A percentile compares a stretch with the other conserved stretches of the same genome.
These are phyloP conservation scores for Trametes gibbosa DNA, from an alignment of 768 basidiomycete genomes.

Conservation along the genomic window DNA sequence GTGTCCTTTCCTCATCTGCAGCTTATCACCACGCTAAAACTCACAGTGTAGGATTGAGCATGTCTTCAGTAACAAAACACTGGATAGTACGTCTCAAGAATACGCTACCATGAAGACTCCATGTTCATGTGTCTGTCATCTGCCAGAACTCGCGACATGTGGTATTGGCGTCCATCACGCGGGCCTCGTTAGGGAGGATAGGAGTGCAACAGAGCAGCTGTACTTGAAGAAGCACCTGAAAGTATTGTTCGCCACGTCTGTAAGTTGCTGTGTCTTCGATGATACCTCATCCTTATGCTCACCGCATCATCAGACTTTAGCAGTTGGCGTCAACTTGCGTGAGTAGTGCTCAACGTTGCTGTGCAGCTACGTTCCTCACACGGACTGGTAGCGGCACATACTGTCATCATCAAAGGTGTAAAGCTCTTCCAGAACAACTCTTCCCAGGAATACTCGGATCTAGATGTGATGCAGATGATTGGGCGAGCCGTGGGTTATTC, in stretches of 20 bases:
- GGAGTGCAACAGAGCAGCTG: conserved; percentile 68
- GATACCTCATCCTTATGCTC: not conserved
- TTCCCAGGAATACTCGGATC: conserved; percentile 81
- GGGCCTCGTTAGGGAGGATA: conserved; percentile 72
- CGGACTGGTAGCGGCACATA: conserved; percentile 71
- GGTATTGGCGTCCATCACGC: conserved; percentile 95
- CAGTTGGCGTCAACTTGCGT: conserved; percentile 96
- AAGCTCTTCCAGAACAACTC: conserved; percentile 69
- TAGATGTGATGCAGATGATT: conserved; percentile 96
- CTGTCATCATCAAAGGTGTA: conserved; percentile 92
- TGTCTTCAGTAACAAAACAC: conserved; percentile 63
- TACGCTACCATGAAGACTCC: too few relatives aligned
- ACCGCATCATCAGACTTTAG: conserved; percentile 64
- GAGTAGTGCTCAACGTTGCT: conserved; percentile 25
- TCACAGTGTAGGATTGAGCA: conserved; percentile 44
- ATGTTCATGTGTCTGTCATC: not conserved
- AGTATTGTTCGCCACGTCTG: conserved; percentile 81
- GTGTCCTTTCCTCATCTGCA: conserved; percentile 4
- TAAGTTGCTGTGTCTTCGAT: conserved; percentile 34
- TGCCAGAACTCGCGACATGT: conserved; percentile 54
- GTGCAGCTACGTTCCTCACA: not conserved
- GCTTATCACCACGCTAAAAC: not conserved
- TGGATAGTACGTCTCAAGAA: conserved; percentile 47
- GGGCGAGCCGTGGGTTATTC: conserved; percentile 72
- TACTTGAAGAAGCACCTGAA: conserved; percentile 63